Evolutionary conservation across 2,329 filamentous ascomycete genomes (phyloP), one percentile per base, ranked within the genome.

Genomic region (Sclerotinia spermophila): DNA sequence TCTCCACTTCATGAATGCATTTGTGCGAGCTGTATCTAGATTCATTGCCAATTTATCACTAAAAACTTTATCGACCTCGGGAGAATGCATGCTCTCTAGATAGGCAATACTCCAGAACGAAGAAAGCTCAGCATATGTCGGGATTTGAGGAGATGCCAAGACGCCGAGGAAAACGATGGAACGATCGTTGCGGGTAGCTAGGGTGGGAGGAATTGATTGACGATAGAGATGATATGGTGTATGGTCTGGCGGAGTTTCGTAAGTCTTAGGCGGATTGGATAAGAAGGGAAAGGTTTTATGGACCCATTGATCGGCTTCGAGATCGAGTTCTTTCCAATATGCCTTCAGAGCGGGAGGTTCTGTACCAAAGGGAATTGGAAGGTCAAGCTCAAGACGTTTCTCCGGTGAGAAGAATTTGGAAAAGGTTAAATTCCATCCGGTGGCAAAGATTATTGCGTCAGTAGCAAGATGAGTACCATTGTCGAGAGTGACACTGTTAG

Each of bases 221-320:
- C 78, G 73, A 64, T 94, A 94, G 24, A 73, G 62, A 30, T 60
- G 71, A 35, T 66, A 71, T 6, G 68, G 67, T 21, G 65, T 71
- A 5, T 48, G 40, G 13, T 48, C 48, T 1, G 68, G 68, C 1
- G 65, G 56, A 17, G 27, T 45, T 56, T 71, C 65, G 19, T 69
- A 42, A 21, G 69, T 59, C 30, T 67, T 64, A 2, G 66, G 65
- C 6, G 65, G 65, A n/a, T 71, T 68, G 24, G 66, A 68, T 15
- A 71, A n/a, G 58, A 68, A 71, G n/a, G 69, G 69, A 8, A 71
- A 69, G 6, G 67, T 69, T 17, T 33, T 55, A 30, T 72, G 66
- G 3, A 69, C 66, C 51, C 51, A 69, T 56, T 59, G n/a, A 55
- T 72, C 53, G 1, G 69, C 42, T 15, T 53, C 59, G 19, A 19